These are phyloP conservation scores for Aotearoamyces nothofagi DNA, from an alignment of 2,329 filamentous ascomycete genomes.

Conservation along the genomic window DNA sequence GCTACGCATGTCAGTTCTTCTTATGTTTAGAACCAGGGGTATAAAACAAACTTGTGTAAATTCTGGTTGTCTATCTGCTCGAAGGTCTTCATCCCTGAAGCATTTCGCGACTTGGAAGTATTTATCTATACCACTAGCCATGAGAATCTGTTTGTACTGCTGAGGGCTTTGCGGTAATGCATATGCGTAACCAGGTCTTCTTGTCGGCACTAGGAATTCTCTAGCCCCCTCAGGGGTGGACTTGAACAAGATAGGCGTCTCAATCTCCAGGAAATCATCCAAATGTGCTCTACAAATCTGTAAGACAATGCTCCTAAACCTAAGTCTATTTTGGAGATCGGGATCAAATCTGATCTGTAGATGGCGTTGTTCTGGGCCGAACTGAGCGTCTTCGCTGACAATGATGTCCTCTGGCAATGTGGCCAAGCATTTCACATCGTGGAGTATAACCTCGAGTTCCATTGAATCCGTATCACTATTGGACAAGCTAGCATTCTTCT, in stretches of 20 bases:
- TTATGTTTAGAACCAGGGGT: too few species aligned
- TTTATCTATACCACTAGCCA: constrained; percentile 68
- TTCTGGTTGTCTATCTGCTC: constrained; percentile 87
- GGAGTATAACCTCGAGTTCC: constrained; percentile 45
- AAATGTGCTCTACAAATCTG: constrained; percentile 27
- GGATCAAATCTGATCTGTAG: constrained; percentile 68
- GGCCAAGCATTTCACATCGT: constrained; percentile 53
- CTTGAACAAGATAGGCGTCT: constrained; percentile 92
- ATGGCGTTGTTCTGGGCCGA: constrained; percentile 62
- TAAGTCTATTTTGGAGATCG: constrained; percentile 50
- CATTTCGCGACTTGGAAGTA: constrained; percentile 93
- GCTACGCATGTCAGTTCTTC: constrained; percentile 34
- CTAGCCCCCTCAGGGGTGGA: constrained; percentile 91
- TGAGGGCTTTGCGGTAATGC: constrained; percentile 92
- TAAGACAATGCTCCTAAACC: constrained; percentile 48
- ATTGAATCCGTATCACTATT: too few species aligned
- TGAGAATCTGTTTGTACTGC: constrained; percentile 96
- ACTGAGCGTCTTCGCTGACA: constrained; percentile 54
- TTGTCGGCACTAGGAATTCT: constrained; percentile 86
- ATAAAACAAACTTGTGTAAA: constrained; percentile 61
- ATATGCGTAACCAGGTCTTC: constrained; percentile 63
- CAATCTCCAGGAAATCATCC: constrained; percentile 40
- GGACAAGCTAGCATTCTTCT: too few species aligned
- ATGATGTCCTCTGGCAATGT: constrained; percentile 62
- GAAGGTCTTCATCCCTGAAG: constrained; percentile 86